Evolutionary conservation across 805 yeast genomes (phyloP).

Genomic region (Suhomyces pyralidae): DNA sequence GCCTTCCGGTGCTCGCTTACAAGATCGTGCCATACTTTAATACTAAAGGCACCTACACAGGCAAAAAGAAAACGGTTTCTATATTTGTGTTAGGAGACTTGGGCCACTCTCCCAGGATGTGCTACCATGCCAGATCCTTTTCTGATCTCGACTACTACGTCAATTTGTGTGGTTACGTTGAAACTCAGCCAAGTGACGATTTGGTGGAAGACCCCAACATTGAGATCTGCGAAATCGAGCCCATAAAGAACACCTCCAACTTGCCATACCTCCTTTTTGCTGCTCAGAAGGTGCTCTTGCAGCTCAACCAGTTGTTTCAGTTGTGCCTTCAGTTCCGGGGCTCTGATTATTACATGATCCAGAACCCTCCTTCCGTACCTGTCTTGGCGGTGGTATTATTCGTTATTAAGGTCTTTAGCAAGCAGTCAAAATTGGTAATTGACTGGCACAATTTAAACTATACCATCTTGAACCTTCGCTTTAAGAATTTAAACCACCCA

Average conservation of each 20-base stretch:
- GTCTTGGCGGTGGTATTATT: conserved; percentile 61
- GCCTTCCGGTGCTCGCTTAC: conserved; percentile 45
- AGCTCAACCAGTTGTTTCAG: conserved; percentile 45
- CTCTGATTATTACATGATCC: conserved; percentile 68
- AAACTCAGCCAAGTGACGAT: conserved; percentile 50
- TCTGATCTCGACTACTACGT: conserved; percentile 69
- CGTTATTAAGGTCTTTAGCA: conserved; percentile 46
- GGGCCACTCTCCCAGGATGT: conserved; percentile 94
- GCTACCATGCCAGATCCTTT: conserved; percentile 82
- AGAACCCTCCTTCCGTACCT: conserved; percentile 94
- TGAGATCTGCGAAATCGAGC: conserved; percentile 47
- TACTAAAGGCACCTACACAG: conserved; percentile 17
- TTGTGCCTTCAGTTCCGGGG: conserved; percentile 56
- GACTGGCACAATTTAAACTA: conserved; percentile 98
- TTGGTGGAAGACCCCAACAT: conserved; percentile 50
- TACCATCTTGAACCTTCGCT: conserved; percentile 70
- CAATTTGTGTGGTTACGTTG: conserved; percentile 79
- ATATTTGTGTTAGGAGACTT: conserved; percentile 88
- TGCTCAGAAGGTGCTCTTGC: conserved; percentile 54
- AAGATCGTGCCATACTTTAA: conserved; percentile 35
- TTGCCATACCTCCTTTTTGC: conserved; percentile 62
- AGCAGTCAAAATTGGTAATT: conserved; percentile 62
- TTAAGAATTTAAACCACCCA: conserved; percentile 52
- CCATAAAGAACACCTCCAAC: conserved; percentile 32
- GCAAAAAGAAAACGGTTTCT: conserved; percentile 51